phyloP scores from a whole-genome alignment of 495 filamentous ascomycete species.

The Aspergillus haitiensis region DNA sequence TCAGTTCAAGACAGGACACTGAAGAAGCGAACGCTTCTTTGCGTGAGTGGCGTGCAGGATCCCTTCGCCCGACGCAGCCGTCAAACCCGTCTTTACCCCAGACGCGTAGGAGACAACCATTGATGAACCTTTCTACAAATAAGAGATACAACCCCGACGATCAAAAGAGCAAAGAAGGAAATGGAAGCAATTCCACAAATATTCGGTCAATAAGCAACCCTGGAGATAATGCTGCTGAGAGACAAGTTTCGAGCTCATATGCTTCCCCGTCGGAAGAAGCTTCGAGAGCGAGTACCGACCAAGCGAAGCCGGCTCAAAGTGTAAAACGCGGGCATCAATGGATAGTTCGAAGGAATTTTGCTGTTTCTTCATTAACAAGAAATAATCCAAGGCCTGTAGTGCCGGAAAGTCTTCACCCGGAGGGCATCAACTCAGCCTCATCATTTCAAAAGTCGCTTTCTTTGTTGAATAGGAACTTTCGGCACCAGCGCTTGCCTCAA shows the following conservation, averaged over 20 bases:
- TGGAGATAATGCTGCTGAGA: background rate
- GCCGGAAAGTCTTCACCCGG: slow-evolving; percentile 35
- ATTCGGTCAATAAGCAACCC: background rate
- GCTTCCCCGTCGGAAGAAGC: slow-evolving; percentile 5
- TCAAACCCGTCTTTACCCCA: slow-evolving; percentile 24
- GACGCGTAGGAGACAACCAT: slow-evolving; percentile 25
- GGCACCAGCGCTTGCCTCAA: slow-evolving; percentile 20
- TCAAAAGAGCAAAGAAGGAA: slow-evolving; percentile 12
- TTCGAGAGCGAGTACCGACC: background rate
- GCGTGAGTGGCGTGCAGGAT: slow-evolving; percentile 73
- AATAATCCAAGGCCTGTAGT: slow-evolving; percentile 40
- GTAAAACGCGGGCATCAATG: slow-evolving; percentile 36
- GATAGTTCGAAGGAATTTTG: slow-evolving; percentile 39
- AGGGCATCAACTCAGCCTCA: slow-evolving; percentile 19
- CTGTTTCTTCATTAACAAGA: slow-evolving; percentile 37
- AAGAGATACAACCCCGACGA: slow-evolving; percentile 14
- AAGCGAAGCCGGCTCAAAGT: slow-evolving; percentile 15
- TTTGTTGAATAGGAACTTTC: slow-evolving; percentile 30
- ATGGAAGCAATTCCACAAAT: slow-evolving; percentile 4
- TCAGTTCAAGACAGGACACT: slow-evolving; percentile 73
- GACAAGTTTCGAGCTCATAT: slow-evolving; percentile 9
- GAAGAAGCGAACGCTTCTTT: slow-evolving; percentile 69
- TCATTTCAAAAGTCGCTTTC: slow-evolving; percentile 34
- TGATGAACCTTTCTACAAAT: slow-evolving; percentile 24
- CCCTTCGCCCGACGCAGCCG: slow-evolving; percentile 50